These are phyloP conservation scores for Chlorella sorokiniana DNA, from an alignment of 139 green algal genomes.

Conservation along the genomic window DNA sequence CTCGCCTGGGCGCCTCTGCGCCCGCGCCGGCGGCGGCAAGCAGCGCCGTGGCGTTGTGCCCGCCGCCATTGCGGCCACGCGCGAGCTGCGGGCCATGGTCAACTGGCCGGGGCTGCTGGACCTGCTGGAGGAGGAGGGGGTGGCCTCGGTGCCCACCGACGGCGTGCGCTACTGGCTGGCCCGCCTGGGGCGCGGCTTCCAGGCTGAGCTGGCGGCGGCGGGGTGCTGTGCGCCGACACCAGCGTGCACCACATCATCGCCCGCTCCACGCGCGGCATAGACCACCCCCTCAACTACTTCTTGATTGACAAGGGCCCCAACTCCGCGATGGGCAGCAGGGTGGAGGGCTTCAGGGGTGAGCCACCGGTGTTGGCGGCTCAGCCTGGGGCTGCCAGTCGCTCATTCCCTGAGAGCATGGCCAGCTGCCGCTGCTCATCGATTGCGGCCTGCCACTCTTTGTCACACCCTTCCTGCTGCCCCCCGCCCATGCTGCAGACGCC, in stretches of 20 bases:
- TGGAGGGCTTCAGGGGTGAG: constrained; percentile 21
- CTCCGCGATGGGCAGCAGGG: constrained; percentile 17
- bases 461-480: background rate
- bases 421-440: background rate
- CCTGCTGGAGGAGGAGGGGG: constrained; percentile 24
- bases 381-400: background rate
- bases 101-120: constrained; percentile 35
- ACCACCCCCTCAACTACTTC: constrained; percentile 36
- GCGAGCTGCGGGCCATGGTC: constrained; percentile 22
- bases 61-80: constrained; percentile 5
- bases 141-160: constrained; percentile 15
- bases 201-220: constrained; percentile 7
- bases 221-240: constrained; percentile 7
- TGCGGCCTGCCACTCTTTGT: background rate
- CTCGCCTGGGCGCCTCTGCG: background rate
- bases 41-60: background rate
- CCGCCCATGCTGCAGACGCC: constrained; percentile 9
- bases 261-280: constrained; percentile 10
- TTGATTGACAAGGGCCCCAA: constrained; percentile 21
- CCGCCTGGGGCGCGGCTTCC: constrained; percentile 9
- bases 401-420: background rate
- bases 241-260: constrained; percentile 35
- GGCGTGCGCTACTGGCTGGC: constrained; percentile 32
- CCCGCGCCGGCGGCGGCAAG: background rate
- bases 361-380: background rate